Conservation (phyloP, 352 stramenopile genomes). For the Phytopythium cucurbitacearum region DNA sequence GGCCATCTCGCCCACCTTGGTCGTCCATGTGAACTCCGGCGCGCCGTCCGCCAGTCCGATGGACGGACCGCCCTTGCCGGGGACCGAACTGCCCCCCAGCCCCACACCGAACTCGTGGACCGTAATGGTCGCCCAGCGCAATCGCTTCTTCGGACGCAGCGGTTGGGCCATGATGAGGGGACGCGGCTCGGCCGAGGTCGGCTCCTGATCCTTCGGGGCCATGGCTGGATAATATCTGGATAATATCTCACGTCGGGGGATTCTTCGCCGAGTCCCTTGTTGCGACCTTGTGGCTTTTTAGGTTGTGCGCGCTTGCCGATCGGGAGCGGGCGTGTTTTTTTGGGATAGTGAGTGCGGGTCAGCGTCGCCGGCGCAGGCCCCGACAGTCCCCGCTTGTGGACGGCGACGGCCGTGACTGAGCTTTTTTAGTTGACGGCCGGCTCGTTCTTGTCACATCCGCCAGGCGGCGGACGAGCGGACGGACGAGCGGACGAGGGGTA, state of each 20-base stretch:
- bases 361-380: no score
- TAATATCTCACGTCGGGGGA: no score
- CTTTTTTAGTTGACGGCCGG: no score
- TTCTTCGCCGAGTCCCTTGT: background rate
- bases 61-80: constrained; percentile 39
- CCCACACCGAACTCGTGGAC: constrained; percentile 56
- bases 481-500: no score
- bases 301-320: constrained; percentile 12
- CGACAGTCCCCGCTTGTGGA: no score
- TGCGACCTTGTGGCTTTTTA: constrained; percentile 8
- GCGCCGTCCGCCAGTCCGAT: constrained; percentile 39
- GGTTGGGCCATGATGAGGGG: constrained; percentile 1
- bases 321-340: constrained; percentile 22
- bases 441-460: no score
- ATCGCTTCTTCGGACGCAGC: constrained; percentile 25
- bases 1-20: constrained; percentile 60
- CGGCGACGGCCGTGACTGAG: no score
- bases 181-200: background rate
- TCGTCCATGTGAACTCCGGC: constrained; percentile 59
- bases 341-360: constrained; percentile 14
- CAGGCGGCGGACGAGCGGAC: no score
- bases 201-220: background rate
- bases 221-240: background rate
- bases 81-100: constrained; percentile 45
- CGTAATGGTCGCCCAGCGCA: constrained; percentile 56